Percentiles rank a stretch among this genome's conserved stretches.
Evolutionary conservation across 345 rosid species (phyloP).

Genomic region (Aegle marmelos): DNA sequence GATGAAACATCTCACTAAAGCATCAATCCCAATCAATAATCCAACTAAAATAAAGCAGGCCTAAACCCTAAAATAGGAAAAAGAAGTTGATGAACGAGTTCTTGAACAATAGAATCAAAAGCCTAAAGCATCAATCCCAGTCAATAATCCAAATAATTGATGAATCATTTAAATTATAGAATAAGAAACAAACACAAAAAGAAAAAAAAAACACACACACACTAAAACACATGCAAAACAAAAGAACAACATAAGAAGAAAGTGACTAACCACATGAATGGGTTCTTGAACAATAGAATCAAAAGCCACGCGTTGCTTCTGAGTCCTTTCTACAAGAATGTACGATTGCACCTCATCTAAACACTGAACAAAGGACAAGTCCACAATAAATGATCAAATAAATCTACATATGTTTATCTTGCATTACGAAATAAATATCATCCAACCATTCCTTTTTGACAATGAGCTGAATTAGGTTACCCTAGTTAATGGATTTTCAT

Average conservation of each 20-base stretch:
- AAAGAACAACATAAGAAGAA: not conserved
- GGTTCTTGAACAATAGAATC: conserved; percentile 50
- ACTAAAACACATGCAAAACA: not conserved
- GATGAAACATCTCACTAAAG: not conserved
- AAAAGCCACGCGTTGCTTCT: conserved; percentile 32
- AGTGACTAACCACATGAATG: conserved; percentile 56
- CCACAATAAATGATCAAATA: not conserved
- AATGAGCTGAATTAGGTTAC: not conserved
- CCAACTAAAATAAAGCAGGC: not conserved
- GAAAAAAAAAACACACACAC: too few relatives aligned
- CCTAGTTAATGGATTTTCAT: not conserved
- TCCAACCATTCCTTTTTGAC: not conserved
- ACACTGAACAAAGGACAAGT: conserved; percentile 40
- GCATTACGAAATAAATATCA: not conserved
- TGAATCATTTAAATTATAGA: not conserved
- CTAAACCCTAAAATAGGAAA: too few relatives aligned
- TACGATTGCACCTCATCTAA: conserved; percentile 91
- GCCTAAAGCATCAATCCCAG: too few relatives aligned
- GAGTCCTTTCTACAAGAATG: conserved; percentile 71
- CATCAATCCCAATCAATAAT: not conserved
- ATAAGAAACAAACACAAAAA: not conserved
- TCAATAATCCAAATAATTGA: not conserved
- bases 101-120: too few relatives aligned
- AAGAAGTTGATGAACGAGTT: not conserved
- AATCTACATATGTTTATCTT: not conserved